phyloP scores from a whole-genome alignment of 306 rosid genomes.

The Dryas drummondii region DNA sequence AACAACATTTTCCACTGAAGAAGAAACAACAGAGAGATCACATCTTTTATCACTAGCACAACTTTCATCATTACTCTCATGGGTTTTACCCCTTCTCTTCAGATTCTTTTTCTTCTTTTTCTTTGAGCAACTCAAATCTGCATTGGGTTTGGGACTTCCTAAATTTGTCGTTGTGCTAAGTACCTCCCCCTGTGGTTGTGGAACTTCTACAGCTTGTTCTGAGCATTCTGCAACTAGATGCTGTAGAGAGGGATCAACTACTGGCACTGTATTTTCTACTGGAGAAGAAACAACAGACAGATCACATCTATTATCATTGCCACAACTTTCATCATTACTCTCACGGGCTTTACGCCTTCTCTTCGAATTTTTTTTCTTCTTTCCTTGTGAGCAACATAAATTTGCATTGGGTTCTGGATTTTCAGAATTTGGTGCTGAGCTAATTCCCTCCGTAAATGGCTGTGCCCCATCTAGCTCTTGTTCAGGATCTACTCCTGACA shows the following conservation, averaged over 20 bases:
- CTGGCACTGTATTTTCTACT: background rate
- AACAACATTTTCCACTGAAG: conserved; percentile 20
- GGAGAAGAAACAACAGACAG: background rate
- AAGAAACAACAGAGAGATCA: conserved; percentile 22
- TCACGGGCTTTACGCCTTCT: background rate
- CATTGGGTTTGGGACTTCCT: background rate
- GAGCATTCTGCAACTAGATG: conserved; percentile 23
- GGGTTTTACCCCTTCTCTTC: background rate
- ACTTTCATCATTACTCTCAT: conserved; percentile 23
- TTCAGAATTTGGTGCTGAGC: background rate
- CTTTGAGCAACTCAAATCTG: background rate
- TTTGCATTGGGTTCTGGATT: background rate
- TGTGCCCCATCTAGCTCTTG: background rate
- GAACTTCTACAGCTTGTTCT: background rate
- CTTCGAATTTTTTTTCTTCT: background rate
- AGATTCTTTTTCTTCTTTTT: background rate
- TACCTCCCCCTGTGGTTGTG: conserved; percentile 12
- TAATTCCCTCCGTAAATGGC: conserved; percentile 1
- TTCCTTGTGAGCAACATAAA: background rate
- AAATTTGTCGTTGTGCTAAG: background rate
- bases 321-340: background rate
- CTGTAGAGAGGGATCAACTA: conserved; percentile 1
- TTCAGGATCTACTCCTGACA: background rate
- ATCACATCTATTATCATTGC: conserved; percentile 22
- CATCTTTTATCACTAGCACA: conserved; percentile 11